A percentile compares a stretch with the other conserved stretches of the same genome.
Evolutionary conservation across 257 asterid genomes (phyloP).

Genomic region (Prunella vulgaris): DNA sequence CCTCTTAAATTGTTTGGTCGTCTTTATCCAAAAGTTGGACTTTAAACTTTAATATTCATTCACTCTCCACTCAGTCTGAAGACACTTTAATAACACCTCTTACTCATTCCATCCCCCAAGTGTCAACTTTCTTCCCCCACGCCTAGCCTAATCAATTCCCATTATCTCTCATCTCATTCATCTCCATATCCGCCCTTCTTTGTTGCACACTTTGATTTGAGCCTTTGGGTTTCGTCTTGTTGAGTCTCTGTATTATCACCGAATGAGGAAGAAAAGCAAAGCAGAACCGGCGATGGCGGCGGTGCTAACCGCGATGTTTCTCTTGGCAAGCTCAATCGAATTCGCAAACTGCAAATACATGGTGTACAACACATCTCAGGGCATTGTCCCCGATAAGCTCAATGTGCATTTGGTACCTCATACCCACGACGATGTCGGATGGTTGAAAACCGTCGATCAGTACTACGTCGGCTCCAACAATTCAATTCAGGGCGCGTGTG

Average conservation of each 20-base stretch:
- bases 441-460: conserved; percentile 86
- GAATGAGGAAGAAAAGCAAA: conserved; percentile 10
- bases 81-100: neutral
- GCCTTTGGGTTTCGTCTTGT: neutral
- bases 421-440: conserved; percentile 83
- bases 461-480: conserved; percentile 70
- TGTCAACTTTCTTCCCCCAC: conserved; percentile 4
- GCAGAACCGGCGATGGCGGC: neutral
- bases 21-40: conserved; percentile 3
- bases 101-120: neutral
- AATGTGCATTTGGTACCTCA: conserved; percentile 80
- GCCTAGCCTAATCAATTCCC: neutral
- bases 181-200: neutral
- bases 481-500: conserved; percentile 80
- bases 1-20: neutral
- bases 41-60: neutral
- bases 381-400: conserved; percentile 40
- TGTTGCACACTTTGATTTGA: neutral
- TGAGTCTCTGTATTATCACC: neutral
- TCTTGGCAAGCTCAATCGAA: conserved; percentile 4
- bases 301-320: neutral
- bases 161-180: neutral
- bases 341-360: conserved; percentile 28
- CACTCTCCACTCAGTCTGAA: neutral
- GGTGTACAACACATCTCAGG: conserved; percentile 37